Conservation (phyloP, 495 filamentous ascomycete genomes). For the Trichocladium antarcticum region DNA sequence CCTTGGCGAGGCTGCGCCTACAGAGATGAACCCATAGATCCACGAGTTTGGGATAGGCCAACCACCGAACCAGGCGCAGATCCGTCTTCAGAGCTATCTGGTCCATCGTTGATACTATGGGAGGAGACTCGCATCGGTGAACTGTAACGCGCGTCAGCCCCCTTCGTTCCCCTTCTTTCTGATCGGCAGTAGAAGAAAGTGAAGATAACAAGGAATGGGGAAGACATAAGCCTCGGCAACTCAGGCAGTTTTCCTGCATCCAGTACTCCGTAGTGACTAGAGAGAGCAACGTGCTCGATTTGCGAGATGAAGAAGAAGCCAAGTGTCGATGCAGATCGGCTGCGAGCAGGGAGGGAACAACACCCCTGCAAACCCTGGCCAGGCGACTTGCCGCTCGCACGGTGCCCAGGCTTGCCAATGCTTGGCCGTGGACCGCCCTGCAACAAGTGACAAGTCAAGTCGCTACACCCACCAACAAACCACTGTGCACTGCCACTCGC, state of each 20-base stretch:
- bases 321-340: no score
- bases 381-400: not conserved
- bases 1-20: no score
- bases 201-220: not conserved
- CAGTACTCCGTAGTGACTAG: not conserved
- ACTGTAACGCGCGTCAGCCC: not conserved
- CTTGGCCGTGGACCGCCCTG: not conserved
- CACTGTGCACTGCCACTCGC: slow-evolving; percentile 13
- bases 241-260: not conserved
- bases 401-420: not conserved
- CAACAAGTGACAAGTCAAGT: not conserved
- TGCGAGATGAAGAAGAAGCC: no score
- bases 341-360: no score
- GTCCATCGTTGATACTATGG: not conserved
- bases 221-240: not conserved
- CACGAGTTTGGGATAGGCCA: not conserved
- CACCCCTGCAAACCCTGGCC: no score
- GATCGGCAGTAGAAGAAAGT: not conserved
- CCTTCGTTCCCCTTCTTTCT: not conserved
- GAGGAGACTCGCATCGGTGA: not conserved
- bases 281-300: no score
- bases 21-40: not conserved
- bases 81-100: not conserved
- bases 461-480: slow-evolving; percentile 13
- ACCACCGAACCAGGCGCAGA: not conserved